Conservation (phyloP, 2,329 filamentous ascomycete genomes). For the Nemania diffusa region DNA sequence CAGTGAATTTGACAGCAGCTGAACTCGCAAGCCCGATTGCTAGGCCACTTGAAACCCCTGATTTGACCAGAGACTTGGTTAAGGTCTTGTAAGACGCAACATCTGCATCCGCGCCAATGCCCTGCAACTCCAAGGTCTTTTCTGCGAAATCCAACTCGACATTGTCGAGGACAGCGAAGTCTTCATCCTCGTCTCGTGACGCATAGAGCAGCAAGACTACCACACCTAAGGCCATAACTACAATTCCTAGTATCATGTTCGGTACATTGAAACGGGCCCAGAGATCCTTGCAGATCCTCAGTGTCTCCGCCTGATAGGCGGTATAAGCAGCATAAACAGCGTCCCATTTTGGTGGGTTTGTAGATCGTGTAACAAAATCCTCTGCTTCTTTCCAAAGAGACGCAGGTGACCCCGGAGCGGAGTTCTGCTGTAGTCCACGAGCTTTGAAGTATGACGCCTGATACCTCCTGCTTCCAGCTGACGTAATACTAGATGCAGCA, state of each 20-base stretch:
- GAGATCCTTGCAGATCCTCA: slow-evolving; percentile 81
- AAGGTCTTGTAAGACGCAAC: slow-evolving; percentile 51
- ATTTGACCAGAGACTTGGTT: slow-evolving; percentile 53
- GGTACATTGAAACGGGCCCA: slow-evolving; percentile 94
- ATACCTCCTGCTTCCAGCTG: slow-evolving; percentile 89
- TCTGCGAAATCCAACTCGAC: slow-evolving; percentile 69
- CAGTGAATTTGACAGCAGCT: slow-evolving; percentile 48
- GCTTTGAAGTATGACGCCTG: slow-evolving; percentile 83
- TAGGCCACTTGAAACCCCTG: slow-evolving; percentile 51
- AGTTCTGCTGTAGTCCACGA: slow-evolving; percentile 72
- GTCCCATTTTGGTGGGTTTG: slow-evolving; percentile 54
- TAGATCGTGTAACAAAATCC: slow-evolving; percentile 47
- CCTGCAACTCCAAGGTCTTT: slow-evolving; percentile 64
- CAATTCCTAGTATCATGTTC: slow-evolving; percentile 84
- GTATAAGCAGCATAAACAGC: slow-evolving; percentile 69
- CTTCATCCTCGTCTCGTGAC: slow-evolving; percentile 65
- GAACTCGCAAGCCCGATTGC: slow-evolving; percentile 50
- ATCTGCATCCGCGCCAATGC: slow-evolving; percentile 45
- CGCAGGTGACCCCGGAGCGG: slow-evolving; percentile 63
- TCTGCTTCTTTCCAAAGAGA: slow-evolving; percentile 69
- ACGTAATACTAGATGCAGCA: slow-evolving; percentile 77
- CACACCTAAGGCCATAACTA: slow-evolving; percentile 75
- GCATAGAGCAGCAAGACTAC: slow-evolving; percentile 78
- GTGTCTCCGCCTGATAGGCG: slow-evolving; percentile 80
- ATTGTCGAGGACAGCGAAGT: slow-evolving; percentile 64